Base-by-base conservation (phyloP, 2,329 filamentous ascomycete species). In the Trichoderma sp. region DNA sequence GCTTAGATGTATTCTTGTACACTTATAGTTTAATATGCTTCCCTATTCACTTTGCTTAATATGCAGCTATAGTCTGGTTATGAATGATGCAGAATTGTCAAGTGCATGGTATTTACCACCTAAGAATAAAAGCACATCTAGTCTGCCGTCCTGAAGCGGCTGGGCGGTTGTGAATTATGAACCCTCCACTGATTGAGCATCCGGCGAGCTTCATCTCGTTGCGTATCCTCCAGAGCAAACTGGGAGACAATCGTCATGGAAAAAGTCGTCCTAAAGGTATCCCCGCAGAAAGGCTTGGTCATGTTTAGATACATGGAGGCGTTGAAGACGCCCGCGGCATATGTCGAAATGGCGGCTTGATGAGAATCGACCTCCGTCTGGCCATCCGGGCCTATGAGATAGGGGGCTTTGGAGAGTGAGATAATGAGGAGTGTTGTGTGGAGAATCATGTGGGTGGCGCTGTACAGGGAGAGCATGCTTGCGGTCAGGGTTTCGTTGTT, bases 271-370 rank as follows among this genome's bases (percentile, higher is more conserved):
- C 62, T 52, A 1, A 58, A 15, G 24, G 54, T 7, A 19, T 64
- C 62, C n/a, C 62, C 62, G n/a, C 62, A 64, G 34, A 64, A 64
- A 0, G 52, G 62, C 7, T 64, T 57, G 9, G 58, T 57, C 62
- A 64, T 58, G 19, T 34, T 50, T 0, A 64, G 45, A 30, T 64
- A 44, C 17, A 17, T n/a, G 5, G 52, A 48, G 21, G 54, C 52
- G n/a, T 58, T 41, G 21, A 64, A 64, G 24, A 64, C 34, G 24
- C 17, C 26, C 3, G 62, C 24, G 3, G 52, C 50, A 34, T 64
- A 55, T 12, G 34, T 24, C 15, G 52, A 56, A 7, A 64, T 58
- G n/a, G 62, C 45, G 15, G 62, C 44, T 3, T 34, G 45, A n/a
- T 64, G 52, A 12, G 2, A 17, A 48, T 39, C 44, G 7, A 45